Percentiles rank a stretch among this genome's conserved stretches.
Evolutionary conservation across 1,284 basidiomycete species (phyloP).

Genomic region (Ceratobasidium sp.): DNA sequence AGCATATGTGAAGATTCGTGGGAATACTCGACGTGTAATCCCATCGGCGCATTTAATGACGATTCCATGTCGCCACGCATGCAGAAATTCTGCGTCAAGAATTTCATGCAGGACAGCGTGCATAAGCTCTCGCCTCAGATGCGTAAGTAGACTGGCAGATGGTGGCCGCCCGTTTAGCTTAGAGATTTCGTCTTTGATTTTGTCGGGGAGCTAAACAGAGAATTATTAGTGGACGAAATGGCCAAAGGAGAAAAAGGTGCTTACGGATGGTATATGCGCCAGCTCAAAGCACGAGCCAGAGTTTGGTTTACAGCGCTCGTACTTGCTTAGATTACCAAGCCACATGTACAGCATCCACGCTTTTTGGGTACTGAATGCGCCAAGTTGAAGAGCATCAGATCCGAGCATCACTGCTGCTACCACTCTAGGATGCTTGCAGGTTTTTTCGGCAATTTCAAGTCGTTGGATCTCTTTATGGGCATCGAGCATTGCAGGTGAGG

Average conservation of each 20-base stretch:
- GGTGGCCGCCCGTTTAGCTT: constrained; percentile 19
- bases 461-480: constrained; percentile 14
- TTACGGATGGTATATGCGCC: constrained; percentile 53
- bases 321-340: constrained; percentile 54
- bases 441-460: constrained; percentile 42
- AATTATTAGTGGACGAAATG: background rate
- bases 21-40: constrained; percentile 49
- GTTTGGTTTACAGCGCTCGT: constrained; percentile 48
- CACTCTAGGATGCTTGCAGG: constrained; percentile 48
- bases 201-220: constrained; percentile 2
- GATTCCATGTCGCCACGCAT: constrained; percentile 53
- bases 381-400: constrained; percentile 55
- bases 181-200: constrained; percentile 3
- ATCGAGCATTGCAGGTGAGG: constrained; percentile 12
- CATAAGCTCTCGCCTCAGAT: constrained; percentile 53
- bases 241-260: background rate
- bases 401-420: constrained; percentile 53
- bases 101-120: constrained; percentile 52
- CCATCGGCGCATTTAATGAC: constrained; percentile 52
- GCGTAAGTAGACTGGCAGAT: constrained; percentile 47
- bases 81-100: constrained; percentile 51
- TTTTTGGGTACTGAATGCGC: constrained; percentile 52
- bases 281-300: constrained; percentile 50
- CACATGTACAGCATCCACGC: constrained; percentile 54
- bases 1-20: constrained; percentile 52